These are phyloP conservation scores for Ophiostoma perfectum DNA, from an alignment of 2,329 filamentous ascomycete genomes.

Conservation along the genomic window DNA sequence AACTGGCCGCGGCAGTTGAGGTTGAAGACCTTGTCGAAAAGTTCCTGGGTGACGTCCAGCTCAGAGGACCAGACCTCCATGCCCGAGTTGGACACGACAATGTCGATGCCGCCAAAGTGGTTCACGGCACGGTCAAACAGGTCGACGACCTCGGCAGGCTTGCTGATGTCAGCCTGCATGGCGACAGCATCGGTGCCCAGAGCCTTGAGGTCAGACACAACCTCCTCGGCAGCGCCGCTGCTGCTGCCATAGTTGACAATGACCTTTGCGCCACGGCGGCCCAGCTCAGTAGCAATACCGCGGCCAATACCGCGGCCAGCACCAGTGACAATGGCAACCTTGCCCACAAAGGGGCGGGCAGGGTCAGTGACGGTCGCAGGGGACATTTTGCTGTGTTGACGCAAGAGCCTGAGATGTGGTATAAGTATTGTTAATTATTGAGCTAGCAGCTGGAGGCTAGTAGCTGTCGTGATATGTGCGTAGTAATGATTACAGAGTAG, in stretches of 20 bases:
- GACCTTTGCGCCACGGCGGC: constrained; percentile 57
- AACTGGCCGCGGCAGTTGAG: constrained; percentile 68
- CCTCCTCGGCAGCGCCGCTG: constrained; percentile 48
- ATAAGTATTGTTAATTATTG: too few relatives aligned
- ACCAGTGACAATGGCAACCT: constrained; percentile 59
- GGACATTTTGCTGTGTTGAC: not conserved
- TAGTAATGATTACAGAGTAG: not conserved
- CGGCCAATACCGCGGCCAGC: constrained; percentile 61
- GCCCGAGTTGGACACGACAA: constrained; percentile 67
- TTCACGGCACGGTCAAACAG: constrained; percentile 61
- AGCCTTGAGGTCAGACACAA: constrained; percentile 50
- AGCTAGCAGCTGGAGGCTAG: too few relatives aligned
- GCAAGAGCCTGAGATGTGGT: not conserved
- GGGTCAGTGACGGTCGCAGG: not conserved
- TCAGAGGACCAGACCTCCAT: constrained; percentile 67
- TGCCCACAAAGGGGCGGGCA: constrained; percentile 37
- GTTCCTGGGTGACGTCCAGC: constrained; percentile 63
- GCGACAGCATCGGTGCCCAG: constrained; percentile 54
- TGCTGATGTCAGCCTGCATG: constrained; percentile 61
- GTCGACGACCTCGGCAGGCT: constrained; percentile 51
- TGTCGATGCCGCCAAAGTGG: constrained; percentile 65
- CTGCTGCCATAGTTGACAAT: constrained; percentile 63
- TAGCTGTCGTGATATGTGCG: not conserved
- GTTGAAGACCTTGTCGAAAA: constrained; percentile 67
- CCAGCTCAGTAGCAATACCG: constrained; percentile 62